phyloP scores from a whole-genome alignment of 805 yeast genomes.

The Wickerhamiella brachini region DNA sequence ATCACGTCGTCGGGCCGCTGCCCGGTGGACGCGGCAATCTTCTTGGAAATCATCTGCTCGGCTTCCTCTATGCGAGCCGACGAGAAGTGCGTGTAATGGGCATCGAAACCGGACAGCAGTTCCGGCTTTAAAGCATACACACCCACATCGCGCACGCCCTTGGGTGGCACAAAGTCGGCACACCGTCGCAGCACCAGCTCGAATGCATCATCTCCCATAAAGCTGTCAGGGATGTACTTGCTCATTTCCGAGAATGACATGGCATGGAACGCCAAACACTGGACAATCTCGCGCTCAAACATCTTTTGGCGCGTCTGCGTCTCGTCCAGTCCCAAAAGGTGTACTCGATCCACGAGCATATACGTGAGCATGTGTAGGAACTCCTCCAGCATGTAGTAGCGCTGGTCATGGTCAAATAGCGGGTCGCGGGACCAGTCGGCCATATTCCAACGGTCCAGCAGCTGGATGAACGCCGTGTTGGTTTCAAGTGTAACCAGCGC shows the following conservation, averaged over 20 bases:
- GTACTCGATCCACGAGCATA: constrained; percentile 51
- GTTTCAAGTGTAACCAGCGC: constrained; percentile 44
- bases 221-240: constrained; percentile 59
- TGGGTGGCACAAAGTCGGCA: constrained; percentile 51
- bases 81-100: constrained; percentile 66
- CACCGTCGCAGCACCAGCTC: constrained; percentile 43
- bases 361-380: constrained; percentile 55
- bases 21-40: constrained; percentile 30
- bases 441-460: constrained; percentile 60
- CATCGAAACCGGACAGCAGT: constrained; percentile 46
- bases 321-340: constrained; percentile 36
- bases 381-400: constrained; percentile 65
- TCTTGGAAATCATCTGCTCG: constrained; percentile 43
- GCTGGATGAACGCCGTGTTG: constrained; percentile 39
- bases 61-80: constrained; percentile 78
- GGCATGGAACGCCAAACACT: constrained; percentile 64
- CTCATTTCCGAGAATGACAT: constrained; percentile 58
- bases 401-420: constrained; percentile 24
- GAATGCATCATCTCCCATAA: constrained; percentile 54
- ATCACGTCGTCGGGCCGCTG: constrained; percentile 35
- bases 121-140: constrained; percentile 52
- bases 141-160: constrained; percentile 44
- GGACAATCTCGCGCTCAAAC: constrained; percentile 61
- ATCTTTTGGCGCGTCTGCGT: constrained; percentile 35
- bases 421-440: constrained; percentile 39